Conservation (phyloP, 306 rosid genomes). For the Sophora flavescens region DNA sequence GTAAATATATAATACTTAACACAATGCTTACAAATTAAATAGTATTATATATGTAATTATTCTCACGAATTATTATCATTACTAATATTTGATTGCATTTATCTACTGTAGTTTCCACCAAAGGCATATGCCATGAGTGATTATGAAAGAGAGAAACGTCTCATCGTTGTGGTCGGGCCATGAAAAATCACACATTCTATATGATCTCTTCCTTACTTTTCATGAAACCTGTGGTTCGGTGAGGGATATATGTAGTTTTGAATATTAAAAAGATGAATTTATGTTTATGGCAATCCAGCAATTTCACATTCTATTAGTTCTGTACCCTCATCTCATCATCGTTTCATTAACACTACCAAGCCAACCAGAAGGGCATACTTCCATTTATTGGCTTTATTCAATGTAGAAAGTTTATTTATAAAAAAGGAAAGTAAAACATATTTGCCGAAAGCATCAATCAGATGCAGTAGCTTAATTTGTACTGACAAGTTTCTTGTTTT, state of each 20-base stretch:
- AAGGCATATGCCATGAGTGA: not conserved
- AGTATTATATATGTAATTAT: not conserved
- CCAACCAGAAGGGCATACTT: not conserved
- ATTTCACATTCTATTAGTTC: conserved; percentile 5
- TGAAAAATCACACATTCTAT: conserved; percentile 21
- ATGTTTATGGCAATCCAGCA: conserved; percentile 1
- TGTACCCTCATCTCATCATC: not conserved
- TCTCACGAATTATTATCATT: not conserved
- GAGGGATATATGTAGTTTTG: conserved; percentile 2
- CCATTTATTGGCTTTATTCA: not conserved
- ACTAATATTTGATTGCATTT: not conserved
- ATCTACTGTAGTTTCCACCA: not conserved
- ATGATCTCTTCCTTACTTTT: not conserved
- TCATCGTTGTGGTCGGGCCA: conserved; percentile 28
- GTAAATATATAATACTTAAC: no score
- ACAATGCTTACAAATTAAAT: not conserved
- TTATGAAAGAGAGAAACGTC: not conserved
- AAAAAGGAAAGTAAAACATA: not conserved
- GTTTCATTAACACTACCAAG: not conserved
- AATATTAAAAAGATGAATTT: not conserved
- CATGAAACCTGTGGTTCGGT: conserved; percentile 19
- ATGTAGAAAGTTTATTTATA: conserved; percentile 2
- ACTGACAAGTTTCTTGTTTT: conserved; percentile 38
- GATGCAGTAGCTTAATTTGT: conserved; percentile 29
- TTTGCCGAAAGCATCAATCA: conserved; percentile 38